A percentile compares a stretch with the other conserved stretches of the same genome.
Conservation (phyloP, 2,329 filamentous ascomycete species). For the Stemphylium beticola region DNA sequence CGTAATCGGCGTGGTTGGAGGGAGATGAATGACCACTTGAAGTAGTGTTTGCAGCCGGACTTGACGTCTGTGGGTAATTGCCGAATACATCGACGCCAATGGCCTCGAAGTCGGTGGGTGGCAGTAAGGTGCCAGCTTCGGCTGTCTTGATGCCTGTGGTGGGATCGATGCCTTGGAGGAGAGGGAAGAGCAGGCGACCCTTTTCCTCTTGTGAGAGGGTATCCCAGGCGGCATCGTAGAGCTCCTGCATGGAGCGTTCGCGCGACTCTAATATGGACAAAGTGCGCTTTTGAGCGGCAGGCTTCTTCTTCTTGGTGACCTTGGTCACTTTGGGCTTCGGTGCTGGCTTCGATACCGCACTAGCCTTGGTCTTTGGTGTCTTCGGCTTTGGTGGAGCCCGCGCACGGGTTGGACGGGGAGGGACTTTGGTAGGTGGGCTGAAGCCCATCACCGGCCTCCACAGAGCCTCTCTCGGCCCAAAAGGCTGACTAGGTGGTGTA, state of each 20-base stretch:
- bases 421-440: neutral
- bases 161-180: slow-evolving; percentile 28
- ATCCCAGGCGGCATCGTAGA: slow-evolving; percentile 17
- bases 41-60: neutral
- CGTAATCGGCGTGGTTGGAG: neutral
- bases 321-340: slow-evolving; percentile 1
- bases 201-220: slow-evolving; percentile 23
- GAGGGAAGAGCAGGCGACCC: slow-evolving; percentile 21
- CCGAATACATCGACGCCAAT: neutral
- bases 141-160: slow-evolving; percentile 4
- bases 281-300: neutral
- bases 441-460: slow-evolving; percentile 1
- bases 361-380: neutral
- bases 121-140: neutral
- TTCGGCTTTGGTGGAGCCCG: neutral
- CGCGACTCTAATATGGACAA: neutral
- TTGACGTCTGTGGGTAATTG: neutral
- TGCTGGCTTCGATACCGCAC: neutral
- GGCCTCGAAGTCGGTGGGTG: neutral
- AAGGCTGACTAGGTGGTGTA: neutral
- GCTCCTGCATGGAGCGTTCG: slow-evolving; percentile 5
- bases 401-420: neutral
- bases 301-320: neutral
- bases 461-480: neutral
- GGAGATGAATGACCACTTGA: neutral